These are phyloP conservation scores for Gossypium trilobum DNA, from an alignment of 441 rosid species.

Conservation along the genomic window DNA sequence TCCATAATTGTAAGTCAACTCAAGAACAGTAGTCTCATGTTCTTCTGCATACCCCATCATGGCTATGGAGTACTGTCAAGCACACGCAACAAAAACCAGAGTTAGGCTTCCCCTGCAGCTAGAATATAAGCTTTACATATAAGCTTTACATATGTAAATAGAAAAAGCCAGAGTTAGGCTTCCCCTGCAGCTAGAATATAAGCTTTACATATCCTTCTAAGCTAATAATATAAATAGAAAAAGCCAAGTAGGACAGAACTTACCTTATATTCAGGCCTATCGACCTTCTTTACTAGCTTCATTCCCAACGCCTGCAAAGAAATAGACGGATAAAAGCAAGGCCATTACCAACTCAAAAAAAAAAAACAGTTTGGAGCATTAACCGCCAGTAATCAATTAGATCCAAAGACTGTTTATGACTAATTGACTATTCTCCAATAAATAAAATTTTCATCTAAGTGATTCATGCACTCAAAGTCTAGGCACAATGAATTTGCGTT, in stretches of 20 bases:
- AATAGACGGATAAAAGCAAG: not conserved
- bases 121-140: not conserved
- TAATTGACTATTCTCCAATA: too few species aligned
- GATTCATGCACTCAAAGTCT: too few species aligned
- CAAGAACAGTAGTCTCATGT: constrained; percentile 67
- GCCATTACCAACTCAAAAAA: not conserved
- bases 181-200: not conserved
- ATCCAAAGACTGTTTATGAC: too few species aligned
- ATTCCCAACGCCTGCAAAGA: constrained; percentile 77
- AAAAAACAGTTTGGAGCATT: not conserved
- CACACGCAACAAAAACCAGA: constrained; percentile 1
- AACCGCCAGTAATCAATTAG: not conserved
- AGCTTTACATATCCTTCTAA: too few species aligned
- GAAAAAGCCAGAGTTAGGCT: not conserved
- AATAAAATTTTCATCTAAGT: too few species aligned
- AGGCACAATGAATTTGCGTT: not conserved
- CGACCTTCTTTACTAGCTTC: constrained; percentile 64
- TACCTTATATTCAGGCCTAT: constrained; percentile 79
- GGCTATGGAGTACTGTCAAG: constrained; percentile 63
- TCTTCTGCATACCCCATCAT: constrained; percentile 93
- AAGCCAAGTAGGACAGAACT: constrained; percentile 13
- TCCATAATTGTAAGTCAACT: constrained; percentile 73
- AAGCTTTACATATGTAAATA: too few species aligned
- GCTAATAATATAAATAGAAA: too few species aligned
- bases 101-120: not conserved